Evolutionary conservation across 2,329 filamentous ascomycete species (phyloP).

Genomic region (Xylaria multiplex): DNA sequence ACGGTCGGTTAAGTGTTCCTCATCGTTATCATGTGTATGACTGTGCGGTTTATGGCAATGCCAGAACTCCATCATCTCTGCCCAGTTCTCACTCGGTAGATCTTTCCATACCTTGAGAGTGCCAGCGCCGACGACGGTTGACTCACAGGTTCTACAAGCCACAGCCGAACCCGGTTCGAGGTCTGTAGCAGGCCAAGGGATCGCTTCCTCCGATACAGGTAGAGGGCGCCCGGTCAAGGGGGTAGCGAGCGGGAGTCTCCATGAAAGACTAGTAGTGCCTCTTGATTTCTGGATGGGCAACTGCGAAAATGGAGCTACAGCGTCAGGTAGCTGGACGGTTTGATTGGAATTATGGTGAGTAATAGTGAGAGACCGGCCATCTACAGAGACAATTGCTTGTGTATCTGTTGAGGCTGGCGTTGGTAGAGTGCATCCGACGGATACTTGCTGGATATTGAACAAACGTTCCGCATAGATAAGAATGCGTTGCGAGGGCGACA

Average conservation of each 20-base stretch:
- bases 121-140: slow-evolving; percentile 52
- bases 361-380: slow-evolving; percentile 59
- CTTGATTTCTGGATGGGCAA: slow-evolving; percentile 53
- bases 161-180: slow-evolving; percentile 55
- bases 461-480: slow-evolving; percentile 72
- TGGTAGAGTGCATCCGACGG: slow-evolving; percentile 63
- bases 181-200: slow-evolving; percentile 67
- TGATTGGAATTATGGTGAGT: slow-evolving; percentile 55
- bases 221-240: slow-evolving; percentile 3
- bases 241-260: slow-evolving; percentile 61
- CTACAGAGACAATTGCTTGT: slow-evolving; percentile 55
- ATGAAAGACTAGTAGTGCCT: slow-evolving; percentile 55
- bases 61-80: slow-evolving; percentile 99
- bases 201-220: slow-evolving; percentile 49
- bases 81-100: slow-evolving; percentile 95
- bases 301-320: slow-evolving; percentile 48
- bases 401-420: slow-evolving; percentile 57
- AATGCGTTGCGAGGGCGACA: slow-evolving; percentile 41
- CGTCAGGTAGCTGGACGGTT: slow-evolving; percentile 56
- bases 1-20: slow-evolving; percentile 65
- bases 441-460: slow-evolving; percentile 71
- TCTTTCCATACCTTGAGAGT: slow-evolving; percentile 79
- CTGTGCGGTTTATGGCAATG: slow-evolving; percentile 93
- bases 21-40: slow-evolving; percentile 48
- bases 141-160: slow-evolving; percentile 54